Evolutionary conservation across 2,329 filamentous ascomycete species (phyloP).

Genomic region (Pseudocercospora ulei): DNA sequence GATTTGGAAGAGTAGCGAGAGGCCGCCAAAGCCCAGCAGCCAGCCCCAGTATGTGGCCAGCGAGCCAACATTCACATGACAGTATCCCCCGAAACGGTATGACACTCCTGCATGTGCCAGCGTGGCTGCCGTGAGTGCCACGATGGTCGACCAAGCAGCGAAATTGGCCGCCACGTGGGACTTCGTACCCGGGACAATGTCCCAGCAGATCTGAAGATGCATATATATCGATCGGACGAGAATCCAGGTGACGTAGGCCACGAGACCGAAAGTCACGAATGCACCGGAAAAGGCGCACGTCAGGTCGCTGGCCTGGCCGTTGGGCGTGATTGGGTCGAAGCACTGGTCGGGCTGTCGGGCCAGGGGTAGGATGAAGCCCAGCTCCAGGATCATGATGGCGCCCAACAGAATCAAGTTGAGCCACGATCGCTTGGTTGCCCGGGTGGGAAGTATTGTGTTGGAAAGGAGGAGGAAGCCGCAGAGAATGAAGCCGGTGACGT

Average conservation of each 20-base stretch:
- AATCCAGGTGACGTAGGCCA: slow-evolving; percentile 68
- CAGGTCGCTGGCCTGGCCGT: slow-evolving; percentile 64
- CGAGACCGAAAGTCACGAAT: slow-evolving; percentile 67
- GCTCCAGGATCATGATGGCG: slow-evolving; percentile 62
- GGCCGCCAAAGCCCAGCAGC: slow-evolving; percentile 32
- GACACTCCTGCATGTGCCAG: slow-evolving; percentile 34
- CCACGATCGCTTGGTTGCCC: slow-evolving; percentile 76
- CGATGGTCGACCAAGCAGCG: slow-evolving; percentile 28
- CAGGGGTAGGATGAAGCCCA: slow-evolving; percentile 75
- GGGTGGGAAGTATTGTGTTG: slow-evolving; percentile 64
- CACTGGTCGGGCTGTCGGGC: slow-evolving; percentile 65
- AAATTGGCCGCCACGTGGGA: slow-evolving; percentile 32
- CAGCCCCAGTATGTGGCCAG: slow-evolving; percentile 36
- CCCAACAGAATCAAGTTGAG: slow-evolving; percentile 68
- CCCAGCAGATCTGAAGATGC: slow-evolving; percentile 36
- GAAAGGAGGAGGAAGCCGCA: slow-evolving; percentile 66
- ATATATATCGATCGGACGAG: slow-evolving; percentile 46
- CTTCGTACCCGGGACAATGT: slow-evolving; percentile 28
- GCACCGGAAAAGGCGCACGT: slow-evolving; percentile 73
- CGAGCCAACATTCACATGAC: slow-evolving; percentile 64
- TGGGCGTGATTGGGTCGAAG: slow-evolving; percentile 72
- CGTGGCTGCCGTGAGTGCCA: slow-evolving; percentile 40
- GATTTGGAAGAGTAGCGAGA: slow-evolving; percentile 32
- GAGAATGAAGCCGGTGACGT: slow-evolving; percentile 58
- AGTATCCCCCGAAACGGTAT: slow-evolving; percentile 65